Conservation (phyloP, 2,329 filamentous ascomycete genomes). For the Fusarium haematococcum region DNA sequence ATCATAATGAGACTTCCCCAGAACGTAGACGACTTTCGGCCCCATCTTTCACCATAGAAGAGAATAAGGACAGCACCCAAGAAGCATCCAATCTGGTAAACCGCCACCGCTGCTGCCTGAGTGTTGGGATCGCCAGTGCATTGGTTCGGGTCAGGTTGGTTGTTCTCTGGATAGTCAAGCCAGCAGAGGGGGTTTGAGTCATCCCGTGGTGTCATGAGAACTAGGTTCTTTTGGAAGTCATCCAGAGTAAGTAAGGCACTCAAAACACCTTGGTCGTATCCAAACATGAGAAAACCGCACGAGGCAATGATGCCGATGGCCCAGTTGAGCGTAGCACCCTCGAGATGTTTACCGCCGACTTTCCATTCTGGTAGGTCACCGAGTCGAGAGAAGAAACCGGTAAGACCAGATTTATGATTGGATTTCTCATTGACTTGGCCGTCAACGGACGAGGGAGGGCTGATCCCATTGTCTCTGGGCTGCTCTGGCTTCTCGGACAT, state of each 20-base stretch:
- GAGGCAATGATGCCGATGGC: slow-evolving; percentile 45
- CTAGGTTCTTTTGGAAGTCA: slow-evolving; percentile 7
- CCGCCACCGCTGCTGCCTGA: background rate
- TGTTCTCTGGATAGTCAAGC: slow-evolving; percentile 10
- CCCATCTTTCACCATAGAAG: slow-evolving; percentile 47
- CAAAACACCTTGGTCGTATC: slow-evolving; percentile 47
- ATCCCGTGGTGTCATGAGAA: background rate
- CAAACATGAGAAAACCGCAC: slow-evolving; percentile 47
- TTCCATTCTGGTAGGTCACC: slow-evolving; percentile 44
- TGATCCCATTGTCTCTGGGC: background rate
- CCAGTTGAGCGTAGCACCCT: slow-evolving; percentile 41
- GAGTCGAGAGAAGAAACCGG: slow-evolving; percentile 30
- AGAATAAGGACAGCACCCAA: slow-evolving; percentile 46
- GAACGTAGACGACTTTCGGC: slow-evolving; percentile 48
- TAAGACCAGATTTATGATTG: background rate
- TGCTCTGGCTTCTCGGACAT: slow-evolving; percentile 1
- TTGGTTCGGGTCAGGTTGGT: background rate
- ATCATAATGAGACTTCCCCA: slow-evolving; percentile 49
- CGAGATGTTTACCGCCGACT: slow-evolving; percentile 36
- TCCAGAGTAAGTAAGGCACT: slow-evolving; percentile 16
- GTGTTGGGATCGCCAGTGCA: slow-evolving; percentile 5
- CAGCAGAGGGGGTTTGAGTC: background rate
- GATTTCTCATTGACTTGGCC: slow-evolving; percentile 6
- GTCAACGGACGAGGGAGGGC: background rate
- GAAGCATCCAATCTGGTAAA: slow-evolving; percentile 13